Percentiles rank a stretch among this genome's conserved stretches.
Evolutionary conservation across 768 basidiomycete species (phyloP).

Genomic region (Floccularia luteovirens): DNA sequence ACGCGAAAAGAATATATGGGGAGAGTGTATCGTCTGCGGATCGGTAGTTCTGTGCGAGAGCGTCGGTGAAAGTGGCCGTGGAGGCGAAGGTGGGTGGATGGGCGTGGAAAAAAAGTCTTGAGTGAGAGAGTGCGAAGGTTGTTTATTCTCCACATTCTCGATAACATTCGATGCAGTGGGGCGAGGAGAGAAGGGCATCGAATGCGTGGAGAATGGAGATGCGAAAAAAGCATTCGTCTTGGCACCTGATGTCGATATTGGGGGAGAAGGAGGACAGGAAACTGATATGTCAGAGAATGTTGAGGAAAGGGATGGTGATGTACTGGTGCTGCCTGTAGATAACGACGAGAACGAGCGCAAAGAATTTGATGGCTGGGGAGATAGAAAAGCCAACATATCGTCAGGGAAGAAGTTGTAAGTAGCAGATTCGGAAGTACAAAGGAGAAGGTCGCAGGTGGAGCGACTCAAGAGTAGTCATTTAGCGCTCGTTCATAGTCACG

Average conservation of each 20-base stretch:
- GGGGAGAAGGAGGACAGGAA: conserved; percentile 12
- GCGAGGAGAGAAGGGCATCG: conserved; percentile 23
- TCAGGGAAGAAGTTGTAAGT: no score
- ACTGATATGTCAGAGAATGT: conserved; percentile 28
- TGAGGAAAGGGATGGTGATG: conserved; percentile 27
- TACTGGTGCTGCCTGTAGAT: conserved; percentile 18
- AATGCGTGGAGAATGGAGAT: conserved; percentile 31
- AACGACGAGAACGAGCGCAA: conserved; percentile 1
- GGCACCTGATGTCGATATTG: conserved; percentile 20
- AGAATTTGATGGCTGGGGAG: neutral
- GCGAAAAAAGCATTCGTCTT: conserved; percentile 46
- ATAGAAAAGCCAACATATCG: neutral
- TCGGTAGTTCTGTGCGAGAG: conserved; percentile 1
- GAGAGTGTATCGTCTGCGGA: conserved; percentile 11
- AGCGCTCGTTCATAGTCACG: no score
- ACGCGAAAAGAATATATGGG: conserved; percentile 32
- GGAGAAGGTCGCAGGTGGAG: no score
- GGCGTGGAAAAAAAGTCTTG: conserved; percentile 21
- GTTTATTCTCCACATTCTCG: neutral
- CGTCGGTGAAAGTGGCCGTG: conserved; percentile 7
- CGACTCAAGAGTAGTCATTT: no score
- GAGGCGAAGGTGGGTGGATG: conserved; percentile 14
- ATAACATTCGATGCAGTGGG: conserved; percentile 9
- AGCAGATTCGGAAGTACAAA: no score
- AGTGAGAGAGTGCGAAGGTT: conserved; percentile 11